These are phyloP conservation scores for Heliocybe sulcata DNA, from an alignment of 1,284 basidiomycete species.

Conservation along the genomic window DNA sequence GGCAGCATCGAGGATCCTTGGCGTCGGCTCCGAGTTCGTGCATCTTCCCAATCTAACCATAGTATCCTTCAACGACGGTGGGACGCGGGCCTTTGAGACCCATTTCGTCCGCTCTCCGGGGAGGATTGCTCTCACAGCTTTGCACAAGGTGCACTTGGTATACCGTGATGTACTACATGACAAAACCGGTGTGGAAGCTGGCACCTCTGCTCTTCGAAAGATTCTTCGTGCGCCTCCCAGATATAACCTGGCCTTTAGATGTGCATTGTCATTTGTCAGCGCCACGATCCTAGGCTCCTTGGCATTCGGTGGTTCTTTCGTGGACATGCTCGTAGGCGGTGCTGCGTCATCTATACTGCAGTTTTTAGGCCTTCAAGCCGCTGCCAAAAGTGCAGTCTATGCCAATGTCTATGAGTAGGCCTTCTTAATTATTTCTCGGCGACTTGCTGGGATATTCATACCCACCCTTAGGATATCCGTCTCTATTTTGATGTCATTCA, in stretches of 20 bases:
- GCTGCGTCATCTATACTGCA: constrained; percentile 63
- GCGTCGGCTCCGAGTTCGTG: constrained; percentile 66
- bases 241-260: constrained; percentile 56
- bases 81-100: constrained; percentile 54
- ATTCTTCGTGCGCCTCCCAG: constrained; percentile 56
- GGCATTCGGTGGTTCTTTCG: constrained; percentile 75
- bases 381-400: constrained; percentile 76
- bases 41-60: constrained; percentile 78
- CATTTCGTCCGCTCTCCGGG: constrained; percentile 75
- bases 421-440: constrained; percentile 8
- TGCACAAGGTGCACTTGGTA: constrained; percentile 68
- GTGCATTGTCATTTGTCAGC: constrained; percentile 66
- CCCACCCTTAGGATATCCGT: constrained; percentile 58
- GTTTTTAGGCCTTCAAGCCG: constrained; percentile 71
- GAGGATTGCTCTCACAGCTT: constrained; percentile 63
- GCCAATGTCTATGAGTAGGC: constrained; percentile 85
- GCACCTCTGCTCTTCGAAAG: constrained; percentile 48
- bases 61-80: constrained; percentile 64
- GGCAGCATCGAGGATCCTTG: constrained; percentile 43
- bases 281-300: constrained; percentile 74
- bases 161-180: constrained; percentile 79
- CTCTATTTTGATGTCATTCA: constrained; percentile 77
- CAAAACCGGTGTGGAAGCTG: constrained; percentile 58
- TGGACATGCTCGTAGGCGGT: constrained; percentile 80
- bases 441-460: background rate